Percentiles rank a stretch among this genome's conserved stretches.
phyloP scores from a whole-genome alignment of 1,284 basidiomycete species.

The Ceratobasidium sp. region DNA sequence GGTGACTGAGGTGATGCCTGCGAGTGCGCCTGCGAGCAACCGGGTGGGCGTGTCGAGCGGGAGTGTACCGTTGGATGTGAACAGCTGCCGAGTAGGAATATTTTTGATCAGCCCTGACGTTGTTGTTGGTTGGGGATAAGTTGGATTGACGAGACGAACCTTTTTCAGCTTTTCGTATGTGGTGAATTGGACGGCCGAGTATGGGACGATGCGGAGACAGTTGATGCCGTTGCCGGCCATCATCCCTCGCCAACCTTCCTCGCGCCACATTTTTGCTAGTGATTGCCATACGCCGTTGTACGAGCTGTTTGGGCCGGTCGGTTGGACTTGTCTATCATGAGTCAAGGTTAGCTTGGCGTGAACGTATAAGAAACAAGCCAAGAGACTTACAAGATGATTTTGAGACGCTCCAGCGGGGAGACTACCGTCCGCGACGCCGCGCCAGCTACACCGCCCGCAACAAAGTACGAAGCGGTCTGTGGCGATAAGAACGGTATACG shows the following conservation, averaged over 20 bases:
- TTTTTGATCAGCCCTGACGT: constrained; percentile 39
- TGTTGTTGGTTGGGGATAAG: constrained; percentile 21
- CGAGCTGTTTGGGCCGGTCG: constrained; percentile 69
- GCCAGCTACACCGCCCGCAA: constrained; percentile 86
- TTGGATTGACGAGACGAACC: constrained; percentile 59
- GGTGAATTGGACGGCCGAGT: constrained; percentile 92
- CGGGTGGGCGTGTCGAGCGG: constrained; percentile 88
- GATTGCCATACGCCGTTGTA: constrained; percentile 89
- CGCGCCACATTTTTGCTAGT: constrained; percentile 88
- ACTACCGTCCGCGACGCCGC: constrained; percentile 92
- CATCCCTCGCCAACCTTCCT: constrained; percentile 92
- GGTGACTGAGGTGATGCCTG: constrained; percentile 91
- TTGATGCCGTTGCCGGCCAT: constrained; percentile 82
- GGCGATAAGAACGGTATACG: constrained; percentile 53
- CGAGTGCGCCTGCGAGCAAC: constrained; percentile 86
- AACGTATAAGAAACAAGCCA: neutral
- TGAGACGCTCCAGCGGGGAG: constrained; percentile 90
- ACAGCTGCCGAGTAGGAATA: constrained; percentile 66
- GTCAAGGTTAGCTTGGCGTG: neutral
- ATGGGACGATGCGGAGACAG: constrained; percentile 87
- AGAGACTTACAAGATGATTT: constrained; percentile 91
- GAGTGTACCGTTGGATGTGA: constrained; percentile 75
- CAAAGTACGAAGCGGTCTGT: constrained; percentile 73
- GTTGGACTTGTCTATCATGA: constrained; percentile 85
- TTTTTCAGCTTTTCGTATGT: constrained; percentile 90